These are phyloP conservation scores for Trichoderma endophyticum DNA, from an alignment of 2,329 filamentous ascomycete genomes.

Conservation along the genomic window DNA sequence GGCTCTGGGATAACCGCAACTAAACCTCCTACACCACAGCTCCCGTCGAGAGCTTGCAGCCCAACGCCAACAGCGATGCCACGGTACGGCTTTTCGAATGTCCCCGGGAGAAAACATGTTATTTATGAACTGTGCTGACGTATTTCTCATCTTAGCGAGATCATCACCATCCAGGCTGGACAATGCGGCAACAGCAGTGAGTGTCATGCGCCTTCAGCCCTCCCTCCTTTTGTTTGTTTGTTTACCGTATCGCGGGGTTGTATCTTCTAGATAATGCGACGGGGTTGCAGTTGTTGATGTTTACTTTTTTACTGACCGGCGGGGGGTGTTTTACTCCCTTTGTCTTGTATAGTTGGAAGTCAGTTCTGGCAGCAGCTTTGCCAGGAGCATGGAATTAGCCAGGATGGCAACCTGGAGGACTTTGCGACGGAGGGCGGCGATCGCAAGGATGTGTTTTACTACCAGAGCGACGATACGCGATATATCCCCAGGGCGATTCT, in stretches of 20 bases:
- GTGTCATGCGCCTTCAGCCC: slow-evolving; percentile 38
- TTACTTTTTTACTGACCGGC: background rate
- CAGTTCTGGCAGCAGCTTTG: slow-evolving; percentile 99
- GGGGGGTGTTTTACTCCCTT: slow-evolving; percentile 15
- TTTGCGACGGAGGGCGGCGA: slow-evolving; percentile 97
- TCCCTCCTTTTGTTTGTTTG: background rate
- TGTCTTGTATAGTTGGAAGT: slow-evolving; percentile 67
- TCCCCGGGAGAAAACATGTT: slow-evolving; percentile 5
- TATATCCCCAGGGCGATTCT: slow-evolving; percentile 97
- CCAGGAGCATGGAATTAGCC: slow-evolving; percentile 95
- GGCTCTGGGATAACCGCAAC: background rate
- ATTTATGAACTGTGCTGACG: background rate
- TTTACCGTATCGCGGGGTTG: background rate
- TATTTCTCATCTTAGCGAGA: slow-evolving; percentile 65
- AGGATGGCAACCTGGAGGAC: slow-evolving; percentile 94
- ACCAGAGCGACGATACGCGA: slow-evolving; percentile 97
- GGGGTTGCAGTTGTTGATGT: background rate
- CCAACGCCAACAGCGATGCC: slow-evolving; percentile 26
- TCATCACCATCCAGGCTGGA: slow-evolving; percentile 98
- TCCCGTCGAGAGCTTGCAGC: background rate
- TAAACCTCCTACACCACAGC: background rate
- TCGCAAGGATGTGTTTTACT: slow-evolving; percentile 98
- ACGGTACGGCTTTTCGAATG: slow-evolving; percentile 22
- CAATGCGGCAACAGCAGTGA: slow-evolving; percentile 99
- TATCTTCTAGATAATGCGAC: no score